Evolutionary conservation across 257 asterid genomes (phyloP).

Genomic region (Echium plantagineum): DNA sequence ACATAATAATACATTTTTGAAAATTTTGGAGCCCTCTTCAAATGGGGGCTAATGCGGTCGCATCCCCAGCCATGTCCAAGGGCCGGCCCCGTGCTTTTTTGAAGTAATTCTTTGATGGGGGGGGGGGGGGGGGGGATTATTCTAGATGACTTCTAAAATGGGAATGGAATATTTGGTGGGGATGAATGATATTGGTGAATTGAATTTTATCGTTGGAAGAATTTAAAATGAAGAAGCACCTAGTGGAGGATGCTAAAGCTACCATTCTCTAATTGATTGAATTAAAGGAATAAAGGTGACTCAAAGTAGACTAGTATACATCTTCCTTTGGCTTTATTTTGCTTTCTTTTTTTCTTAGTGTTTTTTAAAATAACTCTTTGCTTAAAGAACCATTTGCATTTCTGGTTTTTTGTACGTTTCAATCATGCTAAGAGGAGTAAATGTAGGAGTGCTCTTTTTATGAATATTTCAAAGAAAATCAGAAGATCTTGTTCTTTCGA

Average conservation of each 20-base stretch:
- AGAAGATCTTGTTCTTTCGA: neutral
- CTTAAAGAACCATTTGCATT: neutral
- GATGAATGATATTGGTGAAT: slow-evolving; percentile 8
- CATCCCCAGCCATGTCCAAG: too few relatives aligned
- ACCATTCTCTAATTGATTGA: neutral
- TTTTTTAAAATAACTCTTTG: slow-evolving; percentile 2
- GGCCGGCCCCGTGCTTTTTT: too few relatives aligned
- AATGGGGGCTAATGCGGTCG: too few relatives aligned
- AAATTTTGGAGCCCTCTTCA: too few relatives aligned
- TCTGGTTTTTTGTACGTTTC: slow-evolving; percentile 6
- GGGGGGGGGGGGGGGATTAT: neutral
- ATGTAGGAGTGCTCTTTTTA: too few relatives aligned
- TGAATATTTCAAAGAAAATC: too few relatives aligned
- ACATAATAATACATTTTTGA: too few relatives aligned
- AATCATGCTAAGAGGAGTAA: neutral
- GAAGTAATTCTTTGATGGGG: too few relatives aligned
- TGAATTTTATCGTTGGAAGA: slow-evolving; percentile 5
- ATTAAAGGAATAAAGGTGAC: slow-evolving; percentile 6
- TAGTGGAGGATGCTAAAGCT: slow-evolving; percentile 8
- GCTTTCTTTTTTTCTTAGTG: neutral
- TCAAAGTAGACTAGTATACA: neutral
- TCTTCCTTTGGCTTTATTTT: slow-evolving; percentile 2
- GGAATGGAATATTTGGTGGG: slow-evolving; percentile 19
- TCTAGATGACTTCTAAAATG: slow-evolving; percentile 6
- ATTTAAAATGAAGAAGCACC: neutral